Conservation (phyloP, 208 protist genomes). For the Herpetomonas samuelpessoai region DNA sequence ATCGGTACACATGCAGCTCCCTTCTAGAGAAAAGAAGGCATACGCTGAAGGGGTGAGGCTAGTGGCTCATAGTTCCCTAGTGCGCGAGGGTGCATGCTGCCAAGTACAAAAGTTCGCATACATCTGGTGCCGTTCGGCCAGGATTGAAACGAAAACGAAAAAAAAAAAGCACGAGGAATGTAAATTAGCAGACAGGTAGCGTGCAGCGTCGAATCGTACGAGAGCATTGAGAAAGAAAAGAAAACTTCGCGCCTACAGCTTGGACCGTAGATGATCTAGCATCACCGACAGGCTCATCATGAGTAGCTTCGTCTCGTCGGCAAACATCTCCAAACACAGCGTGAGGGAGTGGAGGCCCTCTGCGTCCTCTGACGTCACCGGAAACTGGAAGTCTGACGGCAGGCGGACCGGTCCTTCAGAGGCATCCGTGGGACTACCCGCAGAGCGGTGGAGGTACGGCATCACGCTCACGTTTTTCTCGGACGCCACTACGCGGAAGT, state of each 20-base stretch:
- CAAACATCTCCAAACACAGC: slow-evolving; percentile 78
- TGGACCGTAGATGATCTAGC: slow-evolving; percentile 59
- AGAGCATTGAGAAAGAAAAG: too few relatives aligned
- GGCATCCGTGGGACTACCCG: slow-evolving; percentile 3
- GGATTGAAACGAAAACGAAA: too few relatives aligned
- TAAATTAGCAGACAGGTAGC: too few relatives aligned
- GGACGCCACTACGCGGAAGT: slow-evolving; percentile 32
- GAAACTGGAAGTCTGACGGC: slow-evolving; percentile 59
- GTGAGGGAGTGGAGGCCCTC: slow-evolving; percentile 80
- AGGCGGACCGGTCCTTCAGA: slow-evolving; percentile 33
- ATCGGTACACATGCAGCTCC: too few relatives aligned
- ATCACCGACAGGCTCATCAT: slow-evolving; percentile 71
- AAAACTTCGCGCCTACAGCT: slow-evolving; percentile 27
- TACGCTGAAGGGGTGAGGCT: too few relatives aligned
- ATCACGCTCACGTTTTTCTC: slow-evolving; percentile 44
- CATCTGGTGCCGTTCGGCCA: too few relatives aligned
- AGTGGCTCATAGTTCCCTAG: too few relatives aligned
- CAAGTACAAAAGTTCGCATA: too few relatives aligned
- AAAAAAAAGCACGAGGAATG: too few relatives aligned
- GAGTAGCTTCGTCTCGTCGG: slow-evolving; percentile 73
- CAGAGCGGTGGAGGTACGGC: slow-evolving; percentile 20
- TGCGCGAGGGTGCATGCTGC: too few relatives aligned
- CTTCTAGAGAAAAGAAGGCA: slow-evolving; percentile 9
- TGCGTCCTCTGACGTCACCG: slow-evolving; percentile 72
- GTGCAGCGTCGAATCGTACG: too few relatives aligned